Percentiles rank a stretch among this genome's conserved stretches.
Conservation (phyloP, 306 rosid species). For the Quercus berberidifolia region DNA sequence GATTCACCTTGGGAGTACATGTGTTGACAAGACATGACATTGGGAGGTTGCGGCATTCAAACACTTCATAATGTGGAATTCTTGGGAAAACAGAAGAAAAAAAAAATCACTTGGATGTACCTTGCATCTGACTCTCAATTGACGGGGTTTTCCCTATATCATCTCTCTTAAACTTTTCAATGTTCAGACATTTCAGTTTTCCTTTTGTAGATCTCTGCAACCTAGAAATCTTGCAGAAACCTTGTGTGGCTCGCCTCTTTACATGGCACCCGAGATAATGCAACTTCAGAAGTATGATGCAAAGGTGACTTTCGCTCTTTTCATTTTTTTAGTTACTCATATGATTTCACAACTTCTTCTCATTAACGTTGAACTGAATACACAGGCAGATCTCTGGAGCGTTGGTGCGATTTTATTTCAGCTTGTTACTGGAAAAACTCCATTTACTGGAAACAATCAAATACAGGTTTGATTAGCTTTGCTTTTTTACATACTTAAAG, state of each 20-base stretch:
- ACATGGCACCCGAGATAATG: conserved; percentile 99
- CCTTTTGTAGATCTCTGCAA: conserved; percentile 74
- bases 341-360: conserved; percentile 19
- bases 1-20: not conserved
- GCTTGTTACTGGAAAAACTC: conserved; percentile 91
- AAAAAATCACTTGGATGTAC: not conserved
- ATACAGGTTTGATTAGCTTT: conserved; percentile 55
- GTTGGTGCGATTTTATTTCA: conserved; percentile 95
- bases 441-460: conserved; percentile 91
- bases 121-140: not conserved
- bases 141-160: conserved; percentile 1
- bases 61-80: not conserved
- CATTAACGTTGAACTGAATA: conserved; percentile 46
- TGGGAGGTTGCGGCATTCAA: not conserved
- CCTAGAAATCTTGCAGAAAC: conserved; percentile 98
- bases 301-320: conserved; percentile 60
- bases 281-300: conserved; percentile 98
- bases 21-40: not conserved
- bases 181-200: conserved; percentile 18
- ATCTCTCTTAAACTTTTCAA: conserved; percentile 2
- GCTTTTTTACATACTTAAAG: not conserved
- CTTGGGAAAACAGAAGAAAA: not conserved
- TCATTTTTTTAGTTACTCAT: not conserved
- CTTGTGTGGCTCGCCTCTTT: conserved; percentile 98
- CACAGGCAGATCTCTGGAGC: conserved; percentile 99